Evolutionary conservation across 2,329 filamentous ascomycete species (phyloP), one percentile per base, ranked within the genome.

Genomic region (Aspergillus aculeatinus): DNA sequence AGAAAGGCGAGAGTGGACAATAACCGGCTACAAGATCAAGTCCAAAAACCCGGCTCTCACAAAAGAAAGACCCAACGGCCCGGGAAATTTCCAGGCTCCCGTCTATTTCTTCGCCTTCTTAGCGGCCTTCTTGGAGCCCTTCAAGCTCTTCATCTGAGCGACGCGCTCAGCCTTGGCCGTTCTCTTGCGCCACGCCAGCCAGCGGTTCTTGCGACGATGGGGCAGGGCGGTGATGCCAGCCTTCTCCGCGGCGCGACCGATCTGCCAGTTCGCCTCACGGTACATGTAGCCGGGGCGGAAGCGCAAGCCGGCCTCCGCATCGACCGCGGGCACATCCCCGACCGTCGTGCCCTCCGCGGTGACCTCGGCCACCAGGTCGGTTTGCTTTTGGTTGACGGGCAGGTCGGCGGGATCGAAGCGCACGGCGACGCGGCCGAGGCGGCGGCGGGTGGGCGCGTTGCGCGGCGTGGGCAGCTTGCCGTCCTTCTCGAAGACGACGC

Each of bases 401-500:
- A 53, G 44, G 19, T 65, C 58, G 60, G 70, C 66, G 16, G 57
- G 48, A 25, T 60, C 39, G 39, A 76, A 69, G 11, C 74, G 71
- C 55, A 83, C 80, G 31, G 82, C 85, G 5, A 88, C 81, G 84
- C 96, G 89, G 68, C 89, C 90, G 61, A 99, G 82, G 55, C 87
- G 85, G 66, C 95, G 85, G 70, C 88, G 85, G 58, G 91, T 86
- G 63, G 89, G 86, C 4, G 89, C 89, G 73, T 94, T 89, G 27
- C 77, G 79, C 0, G 91, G 88, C 71, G 90, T 87, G 0, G 95
- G 95, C 1, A 99, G 85, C 33, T 82, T 86, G 70, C 96, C 91
- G 16, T 87, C 82, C 72, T 92, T 91, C 74, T 93, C 85, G 76
- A 96, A 93, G 35, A 90, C 90, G 21, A 99, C 89, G 63, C 95